Evolutionary conservation across 352 stramenopile genomes (phyloP).

Genomic region (Poterioochromonas sp.): DNA sequence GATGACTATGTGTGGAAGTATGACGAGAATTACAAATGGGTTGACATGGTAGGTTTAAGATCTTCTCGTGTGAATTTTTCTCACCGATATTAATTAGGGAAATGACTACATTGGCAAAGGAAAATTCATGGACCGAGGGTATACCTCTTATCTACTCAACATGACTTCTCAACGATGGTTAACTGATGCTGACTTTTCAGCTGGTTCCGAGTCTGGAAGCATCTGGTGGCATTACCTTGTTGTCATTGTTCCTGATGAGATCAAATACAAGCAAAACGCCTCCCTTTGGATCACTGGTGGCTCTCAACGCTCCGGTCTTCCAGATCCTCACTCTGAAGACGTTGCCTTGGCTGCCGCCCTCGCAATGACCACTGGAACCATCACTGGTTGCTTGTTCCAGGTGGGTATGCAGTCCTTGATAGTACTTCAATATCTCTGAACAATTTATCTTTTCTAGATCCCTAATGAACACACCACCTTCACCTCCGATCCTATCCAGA

Average conservation of each 20-base stretch:
- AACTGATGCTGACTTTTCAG: slow-evolving; percentile 34
- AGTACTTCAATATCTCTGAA: not conserved
- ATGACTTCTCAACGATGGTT: slow-evolving; percentile 42
- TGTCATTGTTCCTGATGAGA: slow-evolving; percentile 44
- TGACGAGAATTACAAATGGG: slow-evolving; percentile 36
- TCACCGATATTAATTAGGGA: not conserved
- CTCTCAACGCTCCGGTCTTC: slow-evolving; percentile 26
- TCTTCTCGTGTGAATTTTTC: not conserved
- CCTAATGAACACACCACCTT: slow-evolving; percentile 45
- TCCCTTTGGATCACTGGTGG: slow-evolving; percentile 43
- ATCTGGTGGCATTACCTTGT: slow-evolving; percentile 45
- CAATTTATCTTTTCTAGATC: slow-evolving; percentile 26
- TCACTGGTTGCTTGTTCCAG: slow-evolving; percentile 40
- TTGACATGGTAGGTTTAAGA: slow-evolving; percentile 32
- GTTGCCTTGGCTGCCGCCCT: slow-evolving; percentile 35
- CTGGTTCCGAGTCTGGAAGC: not conserved
- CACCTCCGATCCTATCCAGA: slow-evolving; percentile 40
- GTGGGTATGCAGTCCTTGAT: not conserved
- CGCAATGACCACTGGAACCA: slow-evolving; percentile 34
- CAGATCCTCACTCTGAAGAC: slow-evolving; percentile 38
- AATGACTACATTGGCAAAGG: not conserved
- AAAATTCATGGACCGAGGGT: not conserved
- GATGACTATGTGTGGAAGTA: slow-evolving; percentile 41
- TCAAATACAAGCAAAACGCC: slow-evolving; percentile 36
- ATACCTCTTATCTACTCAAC: slow-evolving; percentile 39